Conservation (phyloP, 805 yeast genomes). For the Kodamaea laetipori region DNA sequence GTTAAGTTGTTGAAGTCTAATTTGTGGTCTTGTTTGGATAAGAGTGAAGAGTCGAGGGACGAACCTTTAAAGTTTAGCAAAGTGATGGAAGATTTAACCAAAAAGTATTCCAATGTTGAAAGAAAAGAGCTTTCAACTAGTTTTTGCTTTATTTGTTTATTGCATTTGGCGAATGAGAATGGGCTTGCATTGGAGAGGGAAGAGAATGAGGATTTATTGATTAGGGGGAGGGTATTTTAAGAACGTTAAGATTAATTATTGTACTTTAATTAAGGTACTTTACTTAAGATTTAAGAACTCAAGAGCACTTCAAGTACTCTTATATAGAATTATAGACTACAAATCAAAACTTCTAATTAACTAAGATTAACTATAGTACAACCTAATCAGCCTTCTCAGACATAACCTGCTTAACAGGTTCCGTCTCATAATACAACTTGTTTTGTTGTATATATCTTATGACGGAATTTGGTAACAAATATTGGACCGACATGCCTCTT, state of each 20-base stretch:
- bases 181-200: conserved; percentile 3
- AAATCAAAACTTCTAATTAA: no score
- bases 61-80: conserved; percentile 4
- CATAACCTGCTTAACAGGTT: conserved; percentile 90
- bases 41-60: neutral
- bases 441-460: conserved; percentile 94
- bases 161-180: conserved; percentile 13
- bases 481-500: conserved; percentile 96
- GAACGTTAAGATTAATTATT: no score
- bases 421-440: conserved; percentile 81
- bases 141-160: conserved; percentile 10
- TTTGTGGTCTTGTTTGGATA: conserved; percentile 9
- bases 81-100: neutral
- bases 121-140: conserved; percentile 9
- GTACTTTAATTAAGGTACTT: no score
- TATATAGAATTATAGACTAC: no score
- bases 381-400: conserved; percentile 30
- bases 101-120: neutral
- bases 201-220: conserved; percentile 1
- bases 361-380: neutral
- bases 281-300: no score
- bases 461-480: conserved; percentile 88
- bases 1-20: conserved; percentile 7
- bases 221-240: neutral
- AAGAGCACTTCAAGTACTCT: no score